These are phyloP conservation scores for Melanomma pulvis-pyrius DNA, from an alignment of 495 filamentous ascomycete genomes.

Conservation along the genomic window DNA sequence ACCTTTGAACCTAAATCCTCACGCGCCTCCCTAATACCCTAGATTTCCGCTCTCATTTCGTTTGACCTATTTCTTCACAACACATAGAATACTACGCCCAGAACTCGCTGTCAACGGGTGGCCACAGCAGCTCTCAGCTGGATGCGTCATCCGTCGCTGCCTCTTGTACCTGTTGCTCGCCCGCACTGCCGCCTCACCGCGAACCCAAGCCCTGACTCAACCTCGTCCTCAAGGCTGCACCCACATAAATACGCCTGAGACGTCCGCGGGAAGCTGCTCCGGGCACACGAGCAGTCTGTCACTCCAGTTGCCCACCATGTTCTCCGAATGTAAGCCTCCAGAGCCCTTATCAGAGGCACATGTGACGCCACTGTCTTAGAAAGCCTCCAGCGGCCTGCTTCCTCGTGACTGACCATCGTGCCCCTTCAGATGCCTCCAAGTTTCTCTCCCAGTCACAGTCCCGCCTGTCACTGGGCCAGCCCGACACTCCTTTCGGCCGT, in stretches of 20 bases:
- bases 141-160: conserved; percentile 19
- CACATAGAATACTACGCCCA: not conserved
- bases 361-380: conserved; percentile 35
- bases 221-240: conserved; percentile 31
- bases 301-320: conserved; percentile 63
- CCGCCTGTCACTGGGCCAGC: conserved; percentile 68
- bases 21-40: not conserved
- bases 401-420: conserved; percentile 42
- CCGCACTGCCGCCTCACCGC: conserved; percentile 22
- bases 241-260: conserved; percentile 18
- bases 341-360: conserved; percentile 35
- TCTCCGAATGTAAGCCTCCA: conserved; percentile 85
- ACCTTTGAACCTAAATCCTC: not conserved
- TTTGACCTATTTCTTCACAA: not conserved
- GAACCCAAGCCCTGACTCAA: conserved; percentile 26
- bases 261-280: conserved; percentile 27
- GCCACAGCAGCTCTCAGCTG: conserved; percentile 5
- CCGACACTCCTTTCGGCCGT: conserved; percentile 54
- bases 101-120: not conserved
- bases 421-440: conserved; percentile 82
- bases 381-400: conserved; percentile 1
- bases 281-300: conserved; percentile 36
- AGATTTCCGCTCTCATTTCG: not conserved
- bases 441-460: conserved; percentile 98
- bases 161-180: conserved; percentile 9